These are phyloP conservation scores for Centella asiatica DNA, from an alignment of 129 eudicot genomes.

Conservation along the genomic window DNA sequence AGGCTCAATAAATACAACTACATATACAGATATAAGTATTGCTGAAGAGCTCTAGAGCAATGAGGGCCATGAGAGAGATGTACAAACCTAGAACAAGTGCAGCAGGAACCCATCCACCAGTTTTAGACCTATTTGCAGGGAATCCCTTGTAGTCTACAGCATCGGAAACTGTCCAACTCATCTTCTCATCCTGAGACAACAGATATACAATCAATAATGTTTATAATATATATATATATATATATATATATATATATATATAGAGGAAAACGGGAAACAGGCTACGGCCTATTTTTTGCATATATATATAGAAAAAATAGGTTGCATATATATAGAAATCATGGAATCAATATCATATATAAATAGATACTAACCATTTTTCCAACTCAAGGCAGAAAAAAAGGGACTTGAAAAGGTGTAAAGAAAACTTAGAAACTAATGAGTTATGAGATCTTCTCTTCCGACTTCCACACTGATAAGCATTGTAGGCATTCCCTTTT, in stretches of 20 bases:
- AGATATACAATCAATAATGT: too few relatives aligned
- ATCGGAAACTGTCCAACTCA: conserved; percentile 51
- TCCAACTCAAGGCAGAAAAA: not conserved
- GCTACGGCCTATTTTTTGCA: too few relatives aligned
- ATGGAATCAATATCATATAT: not conserved
- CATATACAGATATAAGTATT: not conserved
- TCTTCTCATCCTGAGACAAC: conserved; percentile 65
- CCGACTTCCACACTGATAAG: conserved; percentile 1
- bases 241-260: too few relatives aligned
- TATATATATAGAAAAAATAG: conserved; percentile 1
- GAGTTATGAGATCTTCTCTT: not conserved
- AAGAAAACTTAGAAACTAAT: not conserved
- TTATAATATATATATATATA: too few relatives aligned
- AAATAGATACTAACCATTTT: conserved; percentile 33
- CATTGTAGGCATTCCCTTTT: conserved; percentile 27
- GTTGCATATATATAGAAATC: not conserved
- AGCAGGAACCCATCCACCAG: conserved; percentile 94
- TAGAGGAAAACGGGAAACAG: too few relatives aligned
- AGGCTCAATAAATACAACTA: too few relatives aligned
- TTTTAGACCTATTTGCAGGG: conserved; percentile 70
- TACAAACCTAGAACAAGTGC: conserved; percentile 72
- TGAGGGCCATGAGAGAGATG: not conserved
- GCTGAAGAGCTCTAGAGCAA: not conserved
- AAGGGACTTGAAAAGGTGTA: conserved; percentile 3
- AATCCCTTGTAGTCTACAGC: conserved; percentile 72